phyloP scores from a whole-genome alignment of 306 rosid species.

The Gillenia trifoliata region DNA sequence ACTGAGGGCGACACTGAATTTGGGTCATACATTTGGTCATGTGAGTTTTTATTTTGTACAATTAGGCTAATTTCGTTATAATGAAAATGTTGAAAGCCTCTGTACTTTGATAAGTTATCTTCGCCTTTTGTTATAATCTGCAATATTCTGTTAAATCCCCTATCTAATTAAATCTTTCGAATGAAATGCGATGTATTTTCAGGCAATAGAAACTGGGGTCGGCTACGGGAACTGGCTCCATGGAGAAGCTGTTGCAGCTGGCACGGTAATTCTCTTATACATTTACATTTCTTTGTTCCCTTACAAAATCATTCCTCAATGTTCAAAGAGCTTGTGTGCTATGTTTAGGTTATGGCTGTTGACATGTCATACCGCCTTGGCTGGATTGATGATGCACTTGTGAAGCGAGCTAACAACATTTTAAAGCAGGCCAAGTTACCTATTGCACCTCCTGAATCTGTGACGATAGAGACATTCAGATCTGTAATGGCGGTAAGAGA shows the following conservation, averaged over 20 bases:
- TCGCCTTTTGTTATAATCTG: neutral
- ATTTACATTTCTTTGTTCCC: constrained; percentile 8
- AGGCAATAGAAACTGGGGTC: constrained; percentile 87
- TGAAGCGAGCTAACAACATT: constrained; percentile 63
- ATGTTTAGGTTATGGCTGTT: constrained; percentile 81
- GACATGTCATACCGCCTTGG: constrained; percentile 94
- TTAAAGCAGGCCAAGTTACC: constrained; percentile 70
- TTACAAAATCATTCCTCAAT: neutral
- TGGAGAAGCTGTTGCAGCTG: constrained; percentile 99
- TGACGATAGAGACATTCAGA: constrained; percentile 85
- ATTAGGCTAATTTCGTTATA: neutral
- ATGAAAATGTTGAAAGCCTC: neutral
- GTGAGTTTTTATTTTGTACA: constrained; percentile 43
- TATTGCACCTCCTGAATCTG: constrained; percentile 52
- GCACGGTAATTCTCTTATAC: constrained; percentile 50
- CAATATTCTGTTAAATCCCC: constrained; percentile 5
- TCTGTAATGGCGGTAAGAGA: constrained; percentile 86
- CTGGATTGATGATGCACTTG: constrained; percentile 88
- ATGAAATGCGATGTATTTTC: constrained; percentile 20
- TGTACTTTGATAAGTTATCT: neutral
- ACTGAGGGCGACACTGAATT: constrained; percentile 84
- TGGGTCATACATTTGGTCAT: constrained; percentile 98
- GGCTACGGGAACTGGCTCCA: constrained; percentile 98
- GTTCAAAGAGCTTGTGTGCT: constrained; percentile 25
- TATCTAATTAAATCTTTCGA: constrained; percentile 14